phyloP scores from a whole-genome alignment of 768 basidiomycete genomes.

The Mycena pura region DNA sequence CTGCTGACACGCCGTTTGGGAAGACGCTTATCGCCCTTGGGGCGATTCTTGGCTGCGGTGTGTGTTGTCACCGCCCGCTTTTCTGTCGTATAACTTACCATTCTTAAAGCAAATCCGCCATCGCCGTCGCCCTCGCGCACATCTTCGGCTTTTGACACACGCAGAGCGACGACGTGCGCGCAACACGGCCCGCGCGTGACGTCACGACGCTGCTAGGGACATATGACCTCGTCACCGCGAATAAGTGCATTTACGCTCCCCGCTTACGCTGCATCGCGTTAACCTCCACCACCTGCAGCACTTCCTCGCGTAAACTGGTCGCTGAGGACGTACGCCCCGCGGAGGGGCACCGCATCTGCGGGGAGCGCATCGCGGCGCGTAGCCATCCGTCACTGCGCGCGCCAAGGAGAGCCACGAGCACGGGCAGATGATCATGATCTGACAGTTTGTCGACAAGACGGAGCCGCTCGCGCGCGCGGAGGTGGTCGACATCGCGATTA shows the following conservation, averaged over 20 bases:
- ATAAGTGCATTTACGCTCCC: conserved; percentile 71
- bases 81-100: neutral
- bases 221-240: conserved; percentile 88
- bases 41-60: conserved; percentile 93
- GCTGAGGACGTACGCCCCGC: conserved; percentile 55
- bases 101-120: conserved; percentile 80
- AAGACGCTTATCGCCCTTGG: conserved; percentile 90
- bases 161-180: conserved; percentile 88
- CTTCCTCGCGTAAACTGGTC: conserved; percentile 81
- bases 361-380: conserved; percentile 73
- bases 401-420: conserved; percentile 45
- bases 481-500: conserved; percentile 72
- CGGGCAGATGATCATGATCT: conserved; percentile 82
- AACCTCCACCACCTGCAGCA: conserved; percentile 59
- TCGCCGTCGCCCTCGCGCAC: conserved; percentile 77
- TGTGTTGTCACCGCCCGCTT: conserved; percentile 34
- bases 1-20: conserved; percentile 39
- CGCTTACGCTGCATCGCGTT: neutral
- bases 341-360: conserved; percentile 76
- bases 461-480: conserved; percentile 68
- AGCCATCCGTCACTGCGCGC: conserved; percentile 87
- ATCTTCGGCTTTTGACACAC: conserved; percentile 91
- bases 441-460: conserved; percentile 72
- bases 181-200: conserved; percentile 78
- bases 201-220: conserved; percentile 64